A percentile compares a stretch with the other conserved stretches of the same genome.
These are phyloP conservation scores for Puccinellia tenuiflora DNA, from an alignment of 176 grass and related monocot genomes.

Conservation along the genomic window DNA sequence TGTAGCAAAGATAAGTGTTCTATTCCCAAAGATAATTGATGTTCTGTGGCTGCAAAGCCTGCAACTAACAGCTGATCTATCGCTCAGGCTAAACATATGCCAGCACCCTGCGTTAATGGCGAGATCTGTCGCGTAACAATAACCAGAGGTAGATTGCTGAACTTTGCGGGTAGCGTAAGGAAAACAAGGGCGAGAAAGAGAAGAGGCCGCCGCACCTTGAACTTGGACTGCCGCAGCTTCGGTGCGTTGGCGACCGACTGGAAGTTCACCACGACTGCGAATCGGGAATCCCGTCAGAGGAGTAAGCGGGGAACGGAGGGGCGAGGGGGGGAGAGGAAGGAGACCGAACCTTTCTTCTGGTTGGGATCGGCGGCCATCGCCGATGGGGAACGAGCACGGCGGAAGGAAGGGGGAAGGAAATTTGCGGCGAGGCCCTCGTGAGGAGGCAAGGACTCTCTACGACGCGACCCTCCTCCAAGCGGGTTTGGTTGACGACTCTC, in stretches of 20 bases:
- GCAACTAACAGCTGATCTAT: neutral
- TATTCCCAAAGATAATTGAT: neutral
- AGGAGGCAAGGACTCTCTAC: neutral
- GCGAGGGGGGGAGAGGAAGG: neutral
- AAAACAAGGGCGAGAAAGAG: neutral
- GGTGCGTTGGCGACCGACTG: slow-evolving; percentile 49
- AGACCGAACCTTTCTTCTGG: slow-evolving; percentile 9
- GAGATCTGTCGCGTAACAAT: neutral
- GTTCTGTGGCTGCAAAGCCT: neutral
- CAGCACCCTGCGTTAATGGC: neutral
- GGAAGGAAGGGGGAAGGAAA: neutral
- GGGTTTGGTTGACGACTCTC: no score
- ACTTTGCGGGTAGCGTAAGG: neutral
- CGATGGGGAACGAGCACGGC: neutral
- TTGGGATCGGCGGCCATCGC: slow-evolving; percentile 10
- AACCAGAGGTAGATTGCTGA: neutral
- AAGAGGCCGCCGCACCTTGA: slow-evolving; percentile 35
- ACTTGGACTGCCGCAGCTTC: slow-evolving; percentile 56
- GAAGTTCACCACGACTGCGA: slow-evolving; percentile 57
- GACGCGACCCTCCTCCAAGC: neutral
- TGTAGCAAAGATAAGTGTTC: neutral
- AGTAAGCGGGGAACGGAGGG: neutral
- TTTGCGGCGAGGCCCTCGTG: neutral
- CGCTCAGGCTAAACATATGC: neutral
- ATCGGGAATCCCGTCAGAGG: neutral